phyloP scores from a whole-genome alignment of 176 grass and related monocot species.

The Eragrostis nindensis region DNA sequence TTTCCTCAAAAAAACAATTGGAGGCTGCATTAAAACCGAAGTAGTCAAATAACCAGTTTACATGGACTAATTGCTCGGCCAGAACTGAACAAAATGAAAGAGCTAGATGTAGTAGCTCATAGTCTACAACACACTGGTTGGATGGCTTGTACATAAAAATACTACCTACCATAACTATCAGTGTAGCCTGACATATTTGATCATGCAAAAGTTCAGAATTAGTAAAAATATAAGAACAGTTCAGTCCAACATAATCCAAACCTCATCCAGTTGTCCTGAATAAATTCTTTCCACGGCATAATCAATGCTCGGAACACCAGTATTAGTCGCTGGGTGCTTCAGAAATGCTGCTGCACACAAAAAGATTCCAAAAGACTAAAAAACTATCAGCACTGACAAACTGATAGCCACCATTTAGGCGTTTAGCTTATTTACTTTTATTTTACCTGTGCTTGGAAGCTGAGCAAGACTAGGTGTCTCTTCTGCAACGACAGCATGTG shows the following conservation, averaged over 20 bases:
- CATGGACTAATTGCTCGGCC: constrained; percentile 16
- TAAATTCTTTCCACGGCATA: constrained; percentile 97
- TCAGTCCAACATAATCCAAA: constrained; percentile 38
- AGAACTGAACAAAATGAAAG: constrained; percentile 11
- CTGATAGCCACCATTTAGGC: constrained; percentile 10
- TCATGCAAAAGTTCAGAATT: background rate
- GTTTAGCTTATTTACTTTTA: constrained; percentile 37
- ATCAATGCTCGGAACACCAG: constrained; percentile 76
- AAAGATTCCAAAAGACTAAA: constrained; percentile 20
- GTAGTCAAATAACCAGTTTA: constrained; percentile 10
- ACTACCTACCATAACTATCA: constrained; percentile 57
- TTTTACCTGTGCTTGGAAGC: constrained; percentile 76
- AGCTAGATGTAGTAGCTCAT: background rate
- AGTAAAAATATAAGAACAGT: background rate
- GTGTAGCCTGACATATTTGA: background rate
- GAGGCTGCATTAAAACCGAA: constrained; percentile 62
- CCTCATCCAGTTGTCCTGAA: constrained; percentile 89
- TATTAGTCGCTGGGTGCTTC: constrained; percentile 81
- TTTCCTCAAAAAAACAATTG: constrained; percentile 36
- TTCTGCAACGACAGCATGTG: constrained; percentile 76
- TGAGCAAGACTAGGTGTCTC: constrained; percentile 74
- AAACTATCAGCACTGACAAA: constrained; percentile 22
- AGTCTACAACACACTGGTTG: constrained; percentile 57
- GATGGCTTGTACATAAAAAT: constrained; percentile 80
- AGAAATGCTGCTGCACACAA: constrained; percentile 75